phyloP scores from a whole-genome alignment of 495 filamentous ascomycete genomes.

The Pseudevernia furfuracea region DNA sequence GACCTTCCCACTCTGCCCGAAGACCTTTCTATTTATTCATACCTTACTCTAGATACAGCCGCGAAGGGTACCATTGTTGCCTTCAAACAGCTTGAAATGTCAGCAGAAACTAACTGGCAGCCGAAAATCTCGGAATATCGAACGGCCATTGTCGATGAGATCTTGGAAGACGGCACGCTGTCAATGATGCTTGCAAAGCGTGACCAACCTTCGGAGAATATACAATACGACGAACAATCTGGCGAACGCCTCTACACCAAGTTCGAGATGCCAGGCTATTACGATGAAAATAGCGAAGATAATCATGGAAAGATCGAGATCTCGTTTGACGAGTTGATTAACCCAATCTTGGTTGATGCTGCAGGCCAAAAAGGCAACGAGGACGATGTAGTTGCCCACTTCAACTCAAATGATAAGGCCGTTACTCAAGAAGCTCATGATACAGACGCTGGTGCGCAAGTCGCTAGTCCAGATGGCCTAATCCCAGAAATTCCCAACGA shows the following conservation, averaged over 20 bases:
- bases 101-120: conserved; percentile 67
- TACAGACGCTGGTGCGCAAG: neutral
- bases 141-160: conserved; percentile 56
- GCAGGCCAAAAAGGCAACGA: conserved; percentile 37
- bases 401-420: neutral
- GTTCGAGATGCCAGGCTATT: conserved; percentile 59
- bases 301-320: conserved; percentile 48
- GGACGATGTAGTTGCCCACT: neutral
- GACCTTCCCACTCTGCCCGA: conserved; percentile 63
- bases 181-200: conserved; percentile 60
- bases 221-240: conserved; percentile 44
- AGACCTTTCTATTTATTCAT: conserved; percentile 49
- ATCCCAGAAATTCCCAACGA: neutral
- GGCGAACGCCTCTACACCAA: conserved; percentile 53
- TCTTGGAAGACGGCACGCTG: conserved; percentile 40
- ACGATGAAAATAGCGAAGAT: conserved; percentile 43
- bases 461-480: neutral
- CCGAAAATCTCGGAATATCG: conserved; percentile 61
- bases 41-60: conserved; percentile 46
- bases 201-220: conserved; percentile 49
- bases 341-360: conserved; percentile 52
- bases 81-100: conserved; percentile 70
- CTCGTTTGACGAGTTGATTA: conserved; percentile 50
- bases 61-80: conserved; percentile 62
- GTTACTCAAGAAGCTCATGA: neutral